A percentile compares a stretch with the other conserved stretches of the same genome.
Evolutionary conservation across 345 rosid genomes (phyloP).

Genomic region (Aquilaria malaccensis): DNA sequence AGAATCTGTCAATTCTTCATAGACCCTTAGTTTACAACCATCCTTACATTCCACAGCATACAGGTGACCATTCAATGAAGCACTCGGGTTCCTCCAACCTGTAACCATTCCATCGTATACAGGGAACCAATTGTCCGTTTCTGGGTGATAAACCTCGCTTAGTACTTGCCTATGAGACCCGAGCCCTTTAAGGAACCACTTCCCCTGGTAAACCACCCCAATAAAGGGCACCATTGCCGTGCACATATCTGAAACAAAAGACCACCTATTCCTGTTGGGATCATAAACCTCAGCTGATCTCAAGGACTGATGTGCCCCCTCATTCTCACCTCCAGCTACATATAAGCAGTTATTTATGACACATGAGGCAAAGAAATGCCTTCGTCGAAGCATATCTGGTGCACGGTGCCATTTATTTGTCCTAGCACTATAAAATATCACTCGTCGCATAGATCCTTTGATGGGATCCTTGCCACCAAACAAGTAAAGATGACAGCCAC

Average conservation of each 20-base stretch:
- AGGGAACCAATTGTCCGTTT: conserved; percentile 50
- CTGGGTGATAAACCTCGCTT: conserved; percentile 58
- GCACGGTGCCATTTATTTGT: conserved; percentile 80
- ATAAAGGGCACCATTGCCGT: conserved; percentile 73
- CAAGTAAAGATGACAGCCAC: conserved; percentile 74
- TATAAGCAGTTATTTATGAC: conserved; percentile 74
- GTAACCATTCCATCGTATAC: conserved; percentile 68
- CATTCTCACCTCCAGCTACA: conserved; percentile 77
- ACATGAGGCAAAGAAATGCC: conserved; percentile 72
- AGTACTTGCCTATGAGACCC: conserved; percentile 63
- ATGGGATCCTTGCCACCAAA: conserved; percentile 75
- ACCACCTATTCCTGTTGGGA: conserved; percentile 78
- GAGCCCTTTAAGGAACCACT: conserved; percentile 70
- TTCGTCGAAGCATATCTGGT: conserved; percentile 72
- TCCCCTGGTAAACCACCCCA: conserved; percentile 60
- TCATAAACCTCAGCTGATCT: conserved; percentile 71
- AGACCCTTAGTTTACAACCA: conserved; percentile 66
- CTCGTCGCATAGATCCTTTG: conserved; percentile 73
- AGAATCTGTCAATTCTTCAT: conserved; percentile 51
- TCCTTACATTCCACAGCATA: conserved; percentile 74
- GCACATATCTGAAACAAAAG: conserved; percentile 65
- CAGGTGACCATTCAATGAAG: conserved; percentile 49
- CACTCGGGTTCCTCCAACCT: conserved; percentile 73
- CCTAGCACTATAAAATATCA: conserved; percentile 60
- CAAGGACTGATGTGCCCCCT: conserved; percentile 55